Evolutionary conservation across 495 filamentous ascomycete genomes (phyloP).

Genomic region (Stereocaulon alpinum): DNA sequence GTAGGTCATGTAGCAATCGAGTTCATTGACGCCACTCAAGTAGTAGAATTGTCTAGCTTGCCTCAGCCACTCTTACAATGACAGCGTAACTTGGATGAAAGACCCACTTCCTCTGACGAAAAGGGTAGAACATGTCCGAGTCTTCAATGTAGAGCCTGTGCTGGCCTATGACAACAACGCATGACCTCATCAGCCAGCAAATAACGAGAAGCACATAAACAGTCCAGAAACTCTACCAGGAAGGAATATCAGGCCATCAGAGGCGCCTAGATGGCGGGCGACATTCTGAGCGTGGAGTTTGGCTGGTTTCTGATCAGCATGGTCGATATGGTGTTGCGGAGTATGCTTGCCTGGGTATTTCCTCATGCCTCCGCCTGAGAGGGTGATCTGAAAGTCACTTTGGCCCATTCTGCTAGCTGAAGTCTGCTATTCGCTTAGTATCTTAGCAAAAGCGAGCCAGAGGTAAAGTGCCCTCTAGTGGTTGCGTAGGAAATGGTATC

Average conservation of each 20-base stretch:
- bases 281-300: slow-evolving; percentile 73
- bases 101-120: slow-evolving; percentile 7
- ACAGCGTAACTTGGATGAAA: neutral
- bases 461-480: too few relatives aligned
- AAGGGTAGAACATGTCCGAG: slow-evolving; percentile 3
- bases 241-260: slow-evolving; percentile 40
- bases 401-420: neutral
- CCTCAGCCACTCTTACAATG: slow-evolving; percentile 26
- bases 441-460: neutral
- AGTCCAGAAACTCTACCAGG: neutral
- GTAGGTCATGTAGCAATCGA: slow-evolving; percentile 76
- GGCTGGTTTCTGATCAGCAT: slow-evolving; percentile 30
- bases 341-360: neutral
- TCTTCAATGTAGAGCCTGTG: slow-evolving; percentile 9
- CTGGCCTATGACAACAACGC: neutral
- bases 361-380: neutral
- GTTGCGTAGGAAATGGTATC: too few relatives aligned
- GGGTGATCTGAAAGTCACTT: neutral
- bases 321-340: neutral
- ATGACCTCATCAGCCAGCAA: neutral
- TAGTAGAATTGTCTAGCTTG: slow-evolving; percentile 93
- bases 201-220: neutral
- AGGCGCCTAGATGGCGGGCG: slow-evolving; percentile 50
- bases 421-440: too few relatives aligned
- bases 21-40: slow-evolving; percentile 71